Percentiles rank a stretch among this genome's conserved stretches.
phyloP scores from a whole-genome alignment of 768 basidiomycete genomes.

The Russula griseocarnosa region DNA sequence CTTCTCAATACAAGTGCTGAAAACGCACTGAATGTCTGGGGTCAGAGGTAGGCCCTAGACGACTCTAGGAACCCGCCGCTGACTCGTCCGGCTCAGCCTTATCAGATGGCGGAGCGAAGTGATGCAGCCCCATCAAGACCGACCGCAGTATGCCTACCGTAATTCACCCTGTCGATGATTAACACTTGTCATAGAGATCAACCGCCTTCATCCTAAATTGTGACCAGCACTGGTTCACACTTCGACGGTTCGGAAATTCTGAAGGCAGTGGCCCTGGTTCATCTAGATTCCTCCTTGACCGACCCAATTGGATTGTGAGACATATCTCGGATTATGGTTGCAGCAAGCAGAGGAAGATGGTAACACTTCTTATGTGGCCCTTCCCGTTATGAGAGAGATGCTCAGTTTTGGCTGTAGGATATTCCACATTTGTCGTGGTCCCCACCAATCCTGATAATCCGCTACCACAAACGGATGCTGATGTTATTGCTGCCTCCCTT shows the following conservation, averaged over 20 bases:
- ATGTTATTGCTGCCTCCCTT: conserved; percentile 62
- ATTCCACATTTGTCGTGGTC: conserved; percentile 74
- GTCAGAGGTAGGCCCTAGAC: conserved; percentile 53
- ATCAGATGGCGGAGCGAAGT: conserved; percentile 80
- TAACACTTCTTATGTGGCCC: conserved; percentile 32
- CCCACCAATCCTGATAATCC: conserved; percentile 55
- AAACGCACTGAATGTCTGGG: conserved; percentile 79
- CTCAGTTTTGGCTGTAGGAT: conserved; percentile 47
- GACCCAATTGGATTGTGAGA: conserved; percentile 80
- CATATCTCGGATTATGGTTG: conserved; percentile 81
- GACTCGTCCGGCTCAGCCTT: conserved; percentile 45
- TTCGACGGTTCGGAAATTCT: conserved; percentile 70
- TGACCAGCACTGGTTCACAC: conserved; percentile 85
- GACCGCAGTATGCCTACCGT: conserved; percentile 61
- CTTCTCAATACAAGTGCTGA: conserved; percentile 91
- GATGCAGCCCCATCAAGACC: conserved; percentile 70
- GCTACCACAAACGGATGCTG: conserved; percentile 64
- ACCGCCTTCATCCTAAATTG: conserved; percentile 82
- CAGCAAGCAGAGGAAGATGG: conserved; percentile 86
- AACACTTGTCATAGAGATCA: conserved; percentile 51
- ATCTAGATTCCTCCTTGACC: conserved; percentile 71
- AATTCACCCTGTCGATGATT: conserved; percentile 18
- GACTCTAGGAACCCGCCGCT: neutral
- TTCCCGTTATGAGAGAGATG: neutral
- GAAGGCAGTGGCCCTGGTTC: conserved; percentile 69